Evolutionary conservation across 345 rosid genomes (phyloP), one percentile per base, ranked within the genome.

Genomic region (Excoecaria agallocha): DNA sequence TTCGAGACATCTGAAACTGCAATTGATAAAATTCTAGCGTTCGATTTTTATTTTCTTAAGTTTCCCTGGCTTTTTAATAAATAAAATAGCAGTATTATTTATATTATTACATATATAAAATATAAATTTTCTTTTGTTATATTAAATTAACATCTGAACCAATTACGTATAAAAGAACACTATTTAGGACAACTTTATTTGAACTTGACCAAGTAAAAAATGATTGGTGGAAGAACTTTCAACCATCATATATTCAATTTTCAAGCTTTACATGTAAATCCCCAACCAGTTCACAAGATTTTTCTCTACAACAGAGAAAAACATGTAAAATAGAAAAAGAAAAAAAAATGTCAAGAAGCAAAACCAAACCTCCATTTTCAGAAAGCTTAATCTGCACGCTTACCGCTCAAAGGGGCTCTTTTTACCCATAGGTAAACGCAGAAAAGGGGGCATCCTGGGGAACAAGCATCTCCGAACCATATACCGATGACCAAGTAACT

Each of bases 391-490:
- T 61, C 50, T 54, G 68, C 70, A 71, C 38, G 43, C 58, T 77
- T 73, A 78, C 68, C 24, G 72, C 79, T 57, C 51, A 78, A 73
- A 79, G 30, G 60, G 30, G 30, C 30, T 74, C 76, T 60, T 68
- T 70, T 58, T 35, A 69, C 62, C 77, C 52, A 61, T 74, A 38
- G 38, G 39, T 49, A 43, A 59, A 51, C 74, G 69, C 77, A 68
- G 69, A 56, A 41, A 67, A 71, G 65, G 51, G 46, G 66, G 37
- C 68, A 22, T 59, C 41, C 54, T 46, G 69, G 66, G 74, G 77
- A 50, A 57, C 73, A 72, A 81, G 79, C 80, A 76, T 69, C 84
- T 38, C 39, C 68, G 49, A 74, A 76, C 81, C 83, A 79, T 83
- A 83, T 41, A n/a, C n/a, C n/a, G n/a, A n/a, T n/a, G n/a, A n/a